Evolutionary conservation across 2,329 filamentous ascomycete species (phyloP).

Genomic region (Lecanicillium sp.): DNA sequence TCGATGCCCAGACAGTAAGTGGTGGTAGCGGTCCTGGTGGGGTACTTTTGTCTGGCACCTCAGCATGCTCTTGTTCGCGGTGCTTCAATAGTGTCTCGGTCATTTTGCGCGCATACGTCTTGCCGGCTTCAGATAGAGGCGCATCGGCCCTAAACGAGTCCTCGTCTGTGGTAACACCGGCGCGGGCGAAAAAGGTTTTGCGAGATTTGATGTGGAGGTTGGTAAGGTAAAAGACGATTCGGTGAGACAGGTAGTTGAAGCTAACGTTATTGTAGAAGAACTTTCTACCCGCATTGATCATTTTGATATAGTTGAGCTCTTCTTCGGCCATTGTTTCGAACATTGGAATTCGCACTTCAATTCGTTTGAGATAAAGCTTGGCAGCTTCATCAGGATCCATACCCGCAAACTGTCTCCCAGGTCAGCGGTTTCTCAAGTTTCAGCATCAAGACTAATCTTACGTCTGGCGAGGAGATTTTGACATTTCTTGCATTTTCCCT

Average conservation of each 20-base stretch:
- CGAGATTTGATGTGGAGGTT: constrained; percentile 95
- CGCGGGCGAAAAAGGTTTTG: constrained; percentile 85
- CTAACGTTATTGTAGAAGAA: constrained; percentile 95
- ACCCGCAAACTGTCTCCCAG: constrained; percentile 58
- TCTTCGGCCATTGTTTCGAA: constrained; percentile 95
- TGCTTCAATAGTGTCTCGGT: constrained; percentile 74
- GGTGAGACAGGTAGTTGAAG: constrained; percentile 92
- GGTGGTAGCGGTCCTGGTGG: constrained; percentile 63
- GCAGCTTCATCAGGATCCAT: constrained; percentile 93
- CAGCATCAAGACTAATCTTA: constrained; percentile 32
- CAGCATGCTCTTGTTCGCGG: constrained; percentile 70
- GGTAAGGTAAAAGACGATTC: constrained; percentile 96
- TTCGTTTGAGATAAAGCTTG: constrained; percentile 80
- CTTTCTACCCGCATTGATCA: constrained; percentile 94
- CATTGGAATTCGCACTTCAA: constrained; percentile 85
- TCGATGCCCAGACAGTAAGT: constrained; percentile 91
- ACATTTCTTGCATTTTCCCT: constrained; percentile 95
- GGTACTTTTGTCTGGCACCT: constrained; percentile 60
- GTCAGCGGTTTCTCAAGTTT: constrained; percentile 9
- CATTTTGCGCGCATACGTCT: constrained; percentile 78
- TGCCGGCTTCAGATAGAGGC: constrained; percentile 70
- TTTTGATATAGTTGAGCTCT: constrained; percentile 96
- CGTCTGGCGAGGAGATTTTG: constrained; percentile 95
- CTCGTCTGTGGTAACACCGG: constrained; percentile 78
- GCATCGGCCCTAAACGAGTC: constrained; percentile 91